Evolutionary conservation across 441 rosid species (phyloP).

Genomic region (Euphorbia celastroides): DNA sequence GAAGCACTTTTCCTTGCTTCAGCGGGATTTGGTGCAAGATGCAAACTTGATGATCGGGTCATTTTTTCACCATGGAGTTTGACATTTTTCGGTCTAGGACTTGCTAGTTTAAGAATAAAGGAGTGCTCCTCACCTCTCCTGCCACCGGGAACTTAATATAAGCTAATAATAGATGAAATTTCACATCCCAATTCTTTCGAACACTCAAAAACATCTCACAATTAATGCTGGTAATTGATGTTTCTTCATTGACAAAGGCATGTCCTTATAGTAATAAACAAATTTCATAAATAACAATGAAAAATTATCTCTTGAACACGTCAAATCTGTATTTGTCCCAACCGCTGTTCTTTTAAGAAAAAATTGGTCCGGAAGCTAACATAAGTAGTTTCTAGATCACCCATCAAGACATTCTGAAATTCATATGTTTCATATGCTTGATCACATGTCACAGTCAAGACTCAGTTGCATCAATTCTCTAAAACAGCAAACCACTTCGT

Average conservation of each 20-base stretch:
- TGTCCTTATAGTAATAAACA: not conserved
- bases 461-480: not conserved
- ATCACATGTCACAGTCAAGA: not conserved
- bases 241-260: not conserved
- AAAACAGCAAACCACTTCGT: not conserved
- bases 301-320: not conserved
- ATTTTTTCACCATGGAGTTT: constrained; percentile 47
- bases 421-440: not conserved
- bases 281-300: not conserved
- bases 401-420: not conserved
- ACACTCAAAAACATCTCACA: not conserved
- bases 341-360: not conserved
- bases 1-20: constrained; percentile 46
- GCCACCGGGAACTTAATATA: constrained; percentile 23
- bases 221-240: not conserved
- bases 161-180: constrained; percentile 13
- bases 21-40: constrained; percentile 38
- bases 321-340: not conserved
- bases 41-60: constrained; percentile 40
- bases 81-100: constrained; percentile 51
- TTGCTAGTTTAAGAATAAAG: constrained; percentile 78
- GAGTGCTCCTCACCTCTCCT: constrained; percentile 99
- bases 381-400: not conserved
- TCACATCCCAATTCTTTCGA: not conserved
- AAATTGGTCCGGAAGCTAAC: not conserved